Conservation (phyloP, 192 early-diverging fungal genomes). For the Coemansia sp. region DNA sequence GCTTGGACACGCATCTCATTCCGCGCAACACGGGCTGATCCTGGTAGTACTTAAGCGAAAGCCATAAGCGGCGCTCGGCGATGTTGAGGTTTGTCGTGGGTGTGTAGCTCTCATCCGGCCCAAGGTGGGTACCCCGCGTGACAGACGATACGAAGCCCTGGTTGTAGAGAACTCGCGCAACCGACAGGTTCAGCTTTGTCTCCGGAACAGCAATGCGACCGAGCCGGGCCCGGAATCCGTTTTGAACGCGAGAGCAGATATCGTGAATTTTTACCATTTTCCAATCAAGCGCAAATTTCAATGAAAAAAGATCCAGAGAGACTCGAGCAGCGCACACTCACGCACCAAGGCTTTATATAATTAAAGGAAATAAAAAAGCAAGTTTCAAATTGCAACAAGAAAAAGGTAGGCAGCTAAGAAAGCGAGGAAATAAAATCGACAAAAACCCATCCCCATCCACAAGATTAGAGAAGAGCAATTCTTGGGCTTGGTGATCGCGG, state of each 20-base stretch:
- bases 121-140: slow-evolving; percentile 70
- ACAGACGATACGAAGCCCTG: slow-evolving; percentile 88
- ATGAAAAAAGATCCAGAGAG: neutral
- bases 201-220: slow-evolving; percentile 83
- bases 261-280: slow-evolving; percentile 78
- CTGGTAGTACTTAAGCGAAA: slow-evolving; percentile 90
- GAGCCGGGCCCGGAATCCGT: slow-evolving; percentile 80
- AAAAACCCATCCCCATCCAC: no score
- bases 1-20: slow-evolving; percentile 83
- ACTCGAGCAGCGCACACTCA: neutral
- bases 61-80: slow-evolving; percentile 84
- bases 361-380: neutral
- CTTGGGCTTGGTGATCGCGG: no score
- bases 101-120: slow-evolving; percentile 68
- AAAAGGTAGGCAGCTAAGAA: no score
- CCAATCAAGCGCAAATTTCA: neutral
- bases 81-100: slow-evolving; percentile 79
- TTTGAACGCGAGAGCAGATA: slow-evolving; percentile 85
- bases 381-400: neutral
- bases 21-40: slow-evolving; percentile 72
- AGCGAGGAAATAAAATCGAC: no score
- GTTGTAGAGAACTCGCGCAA: slow-evolving; percentile 81
- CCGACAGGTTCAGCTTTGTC: slow-evolving; percentile 80
- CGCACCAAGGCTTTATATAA: neutral
- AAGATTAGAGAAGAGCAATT: no score